Conservation (phyloP, 495 filamentous ascomycete species). For the Hypoxylon lenormandii region DNA sequence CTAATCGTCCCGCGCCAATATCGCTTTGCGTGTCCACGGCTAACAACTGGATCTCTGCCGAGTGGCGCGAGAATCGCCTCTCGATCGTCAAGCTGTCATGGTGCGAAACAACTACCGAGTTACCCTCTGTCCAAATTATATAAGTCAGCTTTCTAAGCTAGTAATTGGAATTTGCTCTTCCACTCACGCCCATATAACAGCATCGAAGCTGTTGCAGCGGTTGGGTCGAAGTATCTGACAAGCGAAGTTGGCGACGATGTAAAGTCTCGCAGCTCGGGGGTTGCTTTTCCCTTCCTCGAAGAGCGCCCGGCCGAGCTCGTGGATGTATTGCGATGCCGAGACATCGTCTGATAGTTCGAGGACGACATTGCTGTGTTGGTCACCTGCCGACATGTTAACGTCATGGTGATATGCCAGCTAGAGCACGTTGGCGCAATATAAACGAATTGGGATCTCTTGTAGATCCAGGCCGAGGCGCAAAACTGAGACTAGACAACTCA, state of each 20-base stretch:
- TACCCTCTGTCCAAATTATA: conserved; percentile 65
- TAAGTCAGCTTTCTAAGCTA: conserved; percentile 24
- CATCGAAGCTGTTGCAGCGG: conserved; percentile 85
- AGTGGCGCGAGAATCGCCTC: conserved; percentile 84
- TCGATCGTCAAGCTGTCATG: conserved; percentile 94
- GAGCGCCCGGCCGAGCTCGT: conserved; percentile 64
- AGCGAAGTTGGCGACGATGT: conserved; percentile 65
- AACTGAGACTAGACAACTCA: conserved; percentile 28
- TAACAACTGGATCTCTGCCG: conserved; percentile 82
- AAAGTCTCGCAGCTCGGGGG: conserved; percentile 58
- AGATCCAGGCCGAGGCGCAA: conserved; percentile 23
- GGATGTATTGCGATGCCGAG: conserved; percentile 72
- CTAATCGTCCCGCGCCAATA: conserved; percentile 81
- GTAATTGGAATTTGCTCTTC: neutral
- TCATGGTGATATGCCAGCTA: conserved; percentile 18
- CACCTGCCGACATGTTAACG: conserved; percentile 46
- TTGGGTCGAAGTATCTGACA: conserved; percentile 78
- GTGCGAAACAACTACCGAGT: conserved; percentile 80
- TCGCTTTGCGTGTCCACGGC: conserved; percentile 94
- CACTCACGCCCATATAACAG: conserved; percentile 78
- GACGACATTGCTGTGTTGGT: conserved; percentile 59
- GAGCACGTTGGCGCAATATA: conserved; percentile 16
- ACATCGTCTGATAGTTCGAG: conserved; percentile 54
- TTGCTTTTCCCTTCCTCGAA: conserved; percentile 57
- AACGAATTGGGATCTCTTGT: conserved; percentile 37